Conservation (phyloP, 805 yeast genomes). For the Yarrowia sp. region DNA sequence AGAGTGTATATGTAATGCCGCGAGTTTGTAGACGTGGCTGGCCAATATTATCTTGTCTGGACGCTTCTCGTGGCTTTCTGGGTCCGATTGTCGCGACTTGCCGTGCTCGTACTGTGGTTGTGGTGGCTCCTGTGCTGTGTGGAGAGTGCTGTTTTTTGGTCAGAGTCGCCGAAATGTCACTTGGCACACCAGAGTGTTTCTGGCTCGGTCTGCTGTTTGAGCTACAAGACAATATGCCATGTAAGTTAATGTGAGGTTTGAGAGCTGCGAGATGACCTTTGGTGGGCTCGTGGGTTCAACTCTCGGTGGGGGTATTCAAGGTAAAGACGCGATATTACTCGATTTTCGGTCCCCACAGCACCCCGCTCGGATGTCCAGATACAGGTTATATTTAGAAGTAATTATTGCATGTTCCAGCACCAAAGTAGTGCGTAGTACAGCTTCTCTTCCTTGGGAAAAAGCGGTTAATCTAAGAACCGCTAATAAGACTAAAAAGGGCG, state of each 20-base stretch:
- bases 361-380: background rate
- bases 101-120: background rate
- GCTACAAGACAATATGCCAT: conserved; percentile 4
- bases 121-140: background rate
- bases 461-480: background rate
- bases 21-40: background rate
- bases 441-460: background rate
- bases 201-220: background rate
- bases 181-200: background rate
- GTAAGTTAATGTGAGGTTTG: background rate
- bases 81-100: background rate
- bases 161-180: background rate
- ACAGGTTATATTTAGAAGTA: background rate
- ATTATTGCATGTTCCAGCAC: background rate
- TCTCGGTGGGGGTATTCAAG: background rate
- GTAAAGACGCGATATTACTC: too few relatives aligned
- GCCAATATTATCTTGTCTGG: background rate
- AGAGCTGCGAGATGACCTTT: background rate
- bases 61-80: background rate
- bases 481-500: background rate
- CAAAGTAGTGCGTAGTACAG: background rate
- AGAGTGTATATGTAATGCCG: background rate
- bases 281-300: background rate
- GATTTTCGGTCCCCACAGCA: too few relatives aligned
- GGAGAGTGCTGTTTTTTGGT: conserved; percentile 1